Base-by-base conservation (phyloP, 164 flowering plant species). In the Piper betle region DNA sequence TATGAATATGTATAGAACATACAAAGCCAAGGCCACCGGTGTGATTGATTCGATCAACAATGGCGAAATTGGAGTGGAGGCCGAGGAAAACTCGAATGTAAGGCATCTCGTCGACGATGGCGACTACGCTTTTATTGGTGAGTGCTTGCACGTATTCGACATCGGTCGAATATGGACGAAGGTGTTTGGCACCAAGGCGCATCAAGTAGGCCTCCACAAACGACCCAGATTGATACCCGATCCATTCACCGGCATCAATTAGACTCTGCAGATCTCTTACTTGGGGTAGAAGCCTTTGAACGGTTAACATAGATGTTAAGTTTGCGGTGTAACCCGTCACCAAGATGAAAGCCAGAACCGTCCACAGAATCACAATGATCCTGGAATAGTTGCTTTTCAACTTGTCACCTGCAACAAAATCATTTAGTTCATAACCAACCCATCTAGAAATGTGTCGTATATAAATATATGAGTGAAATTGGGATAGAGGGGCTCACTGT, bases 281-380 rank as follows among this genome's bases (percentile, higher is more conserved):
- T 0, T 75, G 42, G 0, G 88, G 83, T 50, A 60, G 72, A 12
- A 81, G 80, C 56, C 66, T 69, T 55, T 69, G 70, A 5, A 81
- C 77, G 3, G 84, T 81, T 9, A 83, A 53, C 66, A 73, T 75
- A 1, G 86, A 80, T 3, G 84, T 66, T 41, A 83, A 75, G 52
- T 83, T 85, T 17, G 86, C 88, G 0, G 83, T 80, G 66, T 83
- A 85, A 56, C 78, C 79, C 5, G 75, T 71, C 2, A 65, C 75
- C 1, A 85, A 64, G 4, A 83, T 66, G 5, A 75, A 68, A 17
- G 78, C 80, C 8, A 80, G 81, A 40, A 83, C 80, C 8, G 74
- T 53, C 91, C 91, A 85, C 42, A 82, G 59, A 19, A 75, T 63
- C 59, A 81, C 66, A 13, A 81, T 78, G 52, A 82, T 62, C 25